Conservation (phyloP, 2,329 filamentous ascomycete genomes). For the Verticillium nonalfalfae region DNA sequence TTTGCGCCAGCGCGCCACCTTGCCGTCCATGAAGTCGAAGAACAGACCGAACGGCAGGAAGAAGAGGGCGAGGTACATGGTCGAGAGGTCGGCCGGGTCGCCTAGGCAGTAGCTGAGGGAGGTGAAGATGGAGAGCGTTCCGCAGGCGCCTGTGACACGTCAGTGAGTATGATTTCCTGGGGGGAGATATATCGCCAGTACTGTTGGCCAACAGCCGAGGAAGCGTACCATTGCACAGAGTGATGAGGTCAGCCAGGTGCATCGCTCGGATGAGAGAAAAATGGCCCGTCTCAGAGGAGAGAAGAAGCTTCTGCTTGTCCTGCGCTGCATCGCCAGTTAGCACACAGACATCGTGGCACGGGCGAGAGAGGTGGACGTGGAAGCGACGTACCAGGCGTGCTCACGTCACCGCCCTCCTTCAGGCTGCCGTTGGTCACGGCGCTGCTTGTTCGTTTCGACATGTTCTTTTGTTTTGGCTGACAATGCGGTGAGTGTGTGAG, state of each 20-base stretch:
- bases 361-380: not conserved
- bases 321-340: constrained; percentile 34
- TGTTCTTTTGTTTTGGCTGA: constrained; percentile 22
- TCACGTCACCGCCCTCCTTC: constrained; percentile 14
- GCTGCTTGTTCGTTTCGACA: constrained; percentile 57
- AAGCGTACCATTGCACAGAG: constrained; percentile 65
- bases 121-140: constrained; percentile 92
- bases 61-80: constrained; percentile 75
- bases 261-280: constrained; percentile 64
- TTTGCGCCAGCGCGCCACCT: constrained; percentile 90
- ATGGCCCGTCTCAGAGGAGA: constrained; percentile 65
- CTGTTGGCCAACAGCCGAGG: not conserved
- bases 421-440: constrained; percentile 40
- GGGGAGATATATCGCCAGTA: too few relatives aligned
- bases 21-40: constrained; percentile 97
- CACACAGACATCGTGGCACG: not conserved
- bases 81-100: constrained; percentile 55
- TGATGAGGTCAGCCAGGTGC: constrained; percentile 79
- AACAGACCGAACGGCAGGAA: constrained; percentile 92
- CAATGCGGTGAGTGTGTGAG: not conserved
- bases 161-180: not conserved
- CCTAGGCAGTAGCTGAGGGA: constrained; percentile 89
- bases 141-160: constrained; percentile 42
- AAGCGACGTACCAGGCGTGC: constrained; percentile 25
- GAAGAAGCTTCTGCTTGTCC: constrained; percentile 71